Conservation (phyloP, 305 asterid species). For the Withania somnifera region DNA sequence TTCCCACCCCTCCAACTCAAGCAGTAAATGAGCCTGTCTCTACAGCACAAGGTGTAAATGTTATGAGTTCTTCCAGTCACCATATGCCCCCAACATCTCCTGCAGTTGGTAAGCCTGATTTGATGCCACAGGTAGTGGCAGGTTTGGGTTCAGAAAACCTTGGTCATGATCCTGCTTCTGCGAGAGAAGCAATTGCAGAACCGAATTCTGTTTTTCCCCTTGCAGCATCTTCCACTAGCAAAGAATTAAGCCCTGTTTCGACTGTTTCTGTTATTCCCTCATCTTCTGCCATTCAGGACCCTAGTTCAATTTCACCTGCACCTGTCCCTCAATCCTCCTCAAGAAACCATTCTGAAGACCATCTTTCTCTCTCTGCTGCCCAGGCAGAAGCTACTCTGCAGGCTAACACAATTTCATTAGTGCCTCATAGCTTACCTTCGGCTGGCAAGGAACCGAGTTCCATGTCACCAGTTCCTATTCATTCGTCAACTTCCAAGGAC, state of each 20-base stretch:
- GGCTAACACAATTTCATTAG: slow-evolving; percentile 15
- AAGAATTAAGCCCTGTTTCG: neutral
- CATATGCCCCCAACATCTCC: slow-evolving; percentile 7
- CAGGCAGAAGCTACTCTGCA: slow-evolving; percentile 16
- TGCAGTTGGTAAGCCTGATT: slow-evolving; percentile 7
- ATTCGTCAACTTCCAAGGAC: neutral
- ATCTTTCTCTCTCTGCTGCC: slow-evolving; percentile 26
- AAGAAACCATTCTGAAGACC: neutral
- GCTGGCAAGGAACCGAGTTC: slow-evolving; percentile 1
- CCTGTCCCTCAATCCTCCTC: slow-evolving; percentile 20
- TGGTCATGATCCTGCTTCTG: neutral
- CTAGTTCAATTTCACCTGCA: slow-evolving; percentile 22
- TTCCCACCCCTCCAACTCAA: slow-evolving; percentile 21
- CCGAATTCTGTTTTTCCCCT: neutral
- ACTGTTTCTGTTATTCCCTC: neutral
- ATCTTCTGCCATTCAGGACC: neutral
- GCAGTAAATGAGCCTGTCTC: neutral
- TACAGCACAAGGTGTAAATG: neutral
- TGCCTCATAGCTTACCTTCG: slow-evolving; percentile 13
- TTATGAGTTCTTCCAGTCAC: slow-evolving; percentile 1
- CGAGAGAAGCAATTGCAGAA: neutral
- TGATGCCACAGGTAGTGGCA: slow-evolving; percentile 8
- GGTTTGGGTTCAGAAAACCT: neutral
- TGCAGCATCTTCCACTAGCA: slow-evolving; percentile 7
- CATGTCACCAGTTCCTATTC: neutral